Evolutionary conservation across 768 basidiomycete genomes (phyloP), one percentile per base, ranked within the genome.

Genomic region (Leccinum uliginosum): DNA sequence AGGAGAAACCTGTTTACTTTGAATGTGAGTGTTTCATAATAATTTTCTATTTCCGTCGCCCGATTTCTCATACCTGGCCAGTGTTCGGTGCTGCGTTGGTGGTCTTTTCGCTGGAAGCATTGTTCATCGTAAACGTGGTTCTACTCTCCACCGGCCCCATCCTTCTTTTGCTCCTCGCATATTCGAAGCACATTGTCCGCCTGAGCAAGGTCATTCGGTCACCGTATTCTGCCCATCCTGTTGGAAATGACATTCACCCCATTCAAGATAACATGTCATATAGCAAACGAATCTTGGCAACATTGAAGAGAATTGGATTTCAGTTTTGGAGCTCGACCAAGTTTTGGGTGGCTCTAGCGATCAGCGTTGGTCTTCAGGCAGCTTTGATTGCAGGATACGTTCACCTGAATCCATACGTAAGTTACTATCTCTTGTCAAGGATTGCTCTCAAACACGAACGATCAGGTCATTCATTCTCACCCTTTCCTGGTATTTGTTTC

Each of bases 121-220:
- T 91, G 50, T 76, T 83, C 32, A 78, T 78, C 3, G 72, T 75
- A 65, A 85, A 91, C 63, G 74, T 89, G 23, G 70, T 83, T 8
- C 65, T 85, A 17, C 76, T 91, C 19, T 71, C 83, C n/a, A 70
- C 80, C n/a, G 86, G 86, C 0, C 89, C 89, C 0, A 67, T 86
- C 48, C 45, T 81, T 19, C 66, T 85, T 3, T 58, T 81, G 1
- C 69, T 82, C 3, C 68, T 87, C 7, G 64, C 80, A 1, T 72
- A 67, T 40, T 74, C 71, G 55, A 66, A 73, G 2, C 62, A 72
- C 5, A 55, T 73, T 45, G 54, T 65, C 17, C 61, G 59, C 17
- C 62, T 52, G 15, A 61, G 66, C 27, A 59, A 66, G 49, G 54
- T 59, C 7, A 35, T 64, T 44, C 59, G 69, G 55, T 54, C 27